Base-by-base conservation (phyloP, 108 stramenopile genomes). In the Nitzschia sp. region DNA sequence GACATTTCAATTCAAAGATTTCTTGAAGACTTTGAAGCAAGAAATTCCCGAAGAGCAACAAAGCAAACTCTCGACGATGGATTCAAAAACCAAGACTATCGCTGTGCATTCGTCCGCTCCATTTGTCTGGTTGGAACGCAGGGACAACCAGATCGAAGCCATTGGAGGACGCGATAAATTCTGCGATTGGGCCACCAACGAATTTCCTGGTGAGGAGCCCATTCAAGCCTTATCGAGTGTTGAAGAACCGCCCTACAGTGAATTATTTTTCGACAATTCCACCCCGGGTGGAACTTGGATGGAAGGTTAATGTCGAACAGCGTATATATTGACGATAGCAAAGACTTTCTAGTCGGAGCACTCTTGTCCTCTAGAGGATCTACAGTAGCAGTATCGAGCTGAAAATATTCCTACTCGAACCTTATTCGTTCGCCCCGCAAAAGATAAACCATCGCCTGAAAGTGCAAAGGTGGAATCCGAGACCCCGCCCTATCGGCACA, bases 161-260 rank as follows among this genome's bases (percentile, higher is more conserved):
- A 29, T 64, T 2, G 63, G 63, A 25, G 63, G 63, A 15, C 63
- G 63, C 27, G 63, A 64, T 25, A 23, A 31, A 1, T 45, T 64
- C 22, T 22, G 26, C 30, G 63, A 64, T 23, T 64, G 63, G 63
- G 46, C 63, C 0, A 15, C 5, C 23, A 30, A 25, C 2, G 47
- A 26, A 25, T 47, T 64, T 1, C 45, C 27, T 28, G 63, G 38
- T 13, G 38, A 41, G 38, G 13, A 41, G 13, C 13, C 38, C 13
- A 41, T 41, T 41, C 38, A 41, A 13, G 38, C 6, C 6, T 41
- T 41, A 13, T 6, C 38, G 13, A 41, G 38, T 41, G 6, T 41
- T 11, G 16, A 57, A 8, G 28, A 28, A 16, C 25, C 27, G 23
- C 27, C 28, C 15, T 57, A 28, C 25, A 57, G 27, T 5, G 56